phyloP scores from a whole-genome alignment of 2,329 filamentous ascomycete genomes.

The Hansfordia pulvinata region DNA sequence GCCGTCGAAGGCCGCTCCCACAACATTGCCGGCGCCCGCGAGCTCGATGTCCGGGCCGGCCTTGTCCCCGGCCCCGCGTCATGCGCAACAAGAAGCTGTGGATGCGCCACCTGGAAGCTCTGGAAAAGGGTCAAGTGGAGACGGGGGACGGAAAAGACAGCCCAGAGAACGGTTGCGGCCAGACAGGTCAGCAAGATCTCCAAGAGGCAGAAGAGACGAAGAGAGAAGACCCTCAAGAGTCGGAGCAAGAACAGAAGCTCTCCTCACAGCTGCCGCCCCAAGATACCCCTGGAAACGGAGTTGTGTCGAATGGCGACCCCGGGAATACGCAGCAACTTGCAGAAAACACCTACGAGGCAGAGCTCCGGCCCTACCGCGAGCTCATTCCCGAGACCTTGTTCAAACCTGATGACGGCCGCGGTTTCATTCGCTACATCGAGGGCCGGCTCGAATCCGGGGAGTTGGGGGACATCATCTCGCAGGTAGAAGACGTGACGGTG shows the following conservation, averaged over 20 bases:
- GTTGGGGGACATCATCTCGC: constrained; percentile 50
- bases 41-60: constrained; percentile 72
- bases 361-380: constrained; percentile 36
- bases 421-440: constrained; percentile 65
- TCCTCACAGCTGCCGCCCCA: too few relatives aligned
- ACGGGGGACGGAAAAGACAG: constrained; percentile 29
- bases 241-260: too few relatives aligned
- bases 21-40: constrained; percentile 76
- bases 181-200: constrained; percentile 17
- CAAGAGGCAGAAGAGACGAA: constrained; percentile 15
- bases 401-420: constrained; percentile 45
- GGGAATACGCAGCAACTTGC: too few relatives aligned
- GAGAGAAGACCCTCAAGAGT: too few relatives aligned
- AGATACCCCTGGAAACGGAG: too few relatives aligned
- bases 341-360: constrained; percentile 23
- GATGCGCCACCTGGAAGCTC: constrained; percentile 33
- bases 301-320: too few relatives aligned
- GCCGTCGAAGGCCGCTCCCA: constrained; percentile 80
- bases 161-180: constrained; percentile 25
- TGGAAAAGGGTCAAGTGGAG: constrained; percentile 25
- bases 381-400: constrained; percentile 40
- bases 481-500: constrained; percentile 43
- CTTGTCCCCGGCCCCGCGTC: constrained; percentile 59
- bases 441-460: constrained; percentile 63
- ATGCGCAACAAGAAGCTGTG: constrained; percentile 77